These are phyloP conservation scores for Trichoderma aggressivum DNA, from an alignment of 2,329 filamentous ascomycete species.

Conservation along the genomic window DNA sequence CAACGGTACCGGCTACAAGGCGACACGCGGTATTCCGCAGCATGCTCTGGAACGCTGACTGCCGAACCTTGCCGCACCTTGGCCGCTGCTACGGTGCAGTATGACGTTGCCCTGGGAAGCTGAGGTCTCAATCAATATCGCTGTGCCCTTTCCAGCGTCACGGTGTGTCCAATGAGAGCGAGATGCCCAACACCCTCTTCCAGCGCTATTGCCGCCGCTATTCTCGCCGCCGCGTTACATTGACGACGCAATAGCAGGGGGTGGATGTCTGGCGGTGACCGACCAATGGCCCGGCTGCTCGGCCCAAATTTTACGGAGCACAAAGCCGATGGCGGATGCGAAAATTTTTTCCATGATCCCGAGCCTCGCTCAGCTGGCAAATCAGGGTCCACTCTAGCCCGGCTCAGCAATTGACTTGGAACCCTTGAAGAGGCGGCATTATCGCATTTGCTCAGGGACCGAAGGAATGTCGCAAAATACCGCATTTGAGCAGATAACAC, in stretches of 20 bases:
- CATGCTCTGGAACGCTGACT: conserved; percentile 3
- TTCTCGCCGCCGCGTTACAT: neutral
- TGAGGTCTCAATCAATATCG: conserved; percentile 11
- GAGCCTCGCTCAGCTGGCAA: conserved; percentile 14
- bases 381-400: neutral
- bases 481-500: neutral
- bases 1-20: neutral
- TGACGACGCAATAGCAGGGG: neutral
- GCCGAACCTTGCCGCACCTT: conserved; percentile 5
- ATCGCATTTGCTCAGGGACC: neutral
- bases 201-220: conserved; percentile 16
- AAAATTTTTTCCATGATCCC: conserved; percentile 17
- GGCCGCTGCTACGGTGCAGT: conserved; percentile 5
- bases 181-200: conserved; percentile 10
- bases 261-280: conserved; percentile 7
- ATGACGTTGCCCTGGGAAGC: conserved; percentile 14
- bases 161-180: conserved; percentile 18
- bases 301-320: neutral
- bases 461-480: neutral
- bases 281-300: neutral
- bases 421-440: neutral
- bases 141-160: conserved; percentile 4
- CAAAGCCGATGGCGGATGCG: conserved; percentile 8
- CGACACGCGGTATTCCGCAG: neutral
- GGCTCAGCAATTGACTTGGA: neutral